Percentiles rank a stretch among this genome's conserved stretches.
These are phyloP conservation scores for Colletotrichum aenigma DNA, from an alignment of 2,329 filamentous ascomycete genomes.

Conservation along the genomic window DNA sequence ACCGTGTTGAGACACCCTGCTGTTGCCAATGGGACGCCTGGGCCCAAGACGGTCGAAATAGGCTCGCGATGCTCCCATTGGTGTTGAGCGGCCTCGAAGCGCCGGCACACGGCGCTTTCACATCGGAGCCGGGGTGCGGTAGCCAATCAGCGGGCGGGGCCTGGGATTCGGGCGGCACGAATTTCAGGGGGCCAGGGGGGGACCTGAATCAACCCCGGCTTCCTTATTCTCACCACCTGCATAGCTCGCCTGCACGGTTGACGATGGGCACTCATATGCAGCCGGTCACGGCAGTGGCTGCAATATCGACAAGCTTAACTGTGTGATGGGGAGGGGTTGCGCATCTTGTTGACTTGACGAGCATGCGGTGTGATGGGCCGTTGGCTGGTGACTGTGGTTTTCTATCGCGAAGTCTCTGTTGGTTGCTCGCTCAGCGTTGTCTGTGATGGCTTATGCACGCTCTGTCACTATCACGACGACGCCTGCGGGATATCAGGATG, in stretches of 20 bases:
- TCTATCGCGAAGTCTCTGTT: neutral
- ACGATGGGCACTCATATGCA: neutral
- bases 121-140: conserved; percentile 5
- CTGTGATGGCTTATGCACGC: neutral
- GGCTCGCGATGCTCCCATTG: conserved; percentile 17
- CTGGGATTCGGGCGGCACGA: conserved; percentile 13
- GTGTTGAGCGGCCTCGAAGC: conserved; percentile 21
- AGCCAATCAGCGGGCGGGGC: conserved; percentile 13
- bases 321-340: neutral
- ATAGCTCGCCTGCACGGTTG: neutral
- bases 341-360: neutral
- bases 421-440: neutral
- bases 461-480: conserved; percentile 5
- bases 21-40: neutral
- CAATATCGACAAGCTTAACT: conserved; percentile 6
- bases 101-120: conserved; percentile 21
- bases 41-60: conserved; percentile 6
- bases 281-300: neutral
- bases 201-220: neutral
- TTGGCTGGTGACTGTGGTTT: neutral
- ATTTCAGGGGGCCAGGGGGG: neutral
- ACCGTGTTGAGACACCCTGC: neutral
- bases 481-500: neutral
- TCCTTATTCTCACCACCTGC: neutral
- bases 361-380: conserved; percentile 7